These are phyloP conservation scores for Phalaenopsis aphrodite DNA, from an alignment of 106 monocot genomes.

Conservation along the genomic window DNA sequence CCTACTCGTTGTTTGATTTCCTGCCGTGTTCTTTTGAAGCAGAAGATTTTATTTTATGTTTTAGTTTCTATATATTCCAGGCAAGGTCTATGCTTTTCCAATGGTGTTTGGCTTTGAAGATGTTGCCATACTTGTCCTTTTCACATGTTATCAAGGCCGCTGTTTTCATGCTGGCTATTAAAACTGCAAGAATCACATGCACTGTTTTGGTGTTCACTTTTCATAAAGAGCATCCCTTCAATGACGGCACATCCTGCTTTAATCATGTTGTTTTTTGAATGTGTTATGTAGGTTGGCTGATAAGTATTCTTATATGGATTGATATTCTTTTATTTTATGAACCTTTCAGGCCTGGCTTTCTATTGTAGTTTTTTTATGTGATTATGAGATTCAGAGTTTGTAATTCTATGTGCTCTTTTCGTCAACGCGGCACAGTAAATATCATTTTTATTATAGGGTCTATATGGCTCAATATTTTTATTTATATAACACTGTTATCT, in stretches of 20 bases:
- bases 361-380: neutral
- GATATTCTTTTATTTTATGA: neutral
- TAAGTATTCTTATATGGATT: neutral
- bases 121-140: neutral
- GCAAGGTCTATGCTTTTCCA: neutral
- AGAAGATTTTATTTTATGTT: neutral
- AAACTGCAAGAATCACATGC: neutral
- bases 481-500: too few species aligned
- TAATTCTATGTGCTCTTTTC: neutral
- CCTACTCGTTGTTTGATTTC: constrained; percentile 11
- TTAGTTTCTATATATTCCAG: constrained; percentile 5
- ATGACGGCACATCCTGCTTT: neutral
- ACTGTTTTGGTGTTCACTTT: neutral
- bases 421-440: neutral
- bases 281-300: neutral
- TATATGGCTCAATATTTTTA: too few species aligned
- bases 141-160: neutral
- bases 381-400: neutral
- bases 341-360: neutral
- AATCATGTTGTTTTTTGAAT: neutral
- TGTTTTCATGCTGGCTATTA: neutral
- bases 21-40: neutral
- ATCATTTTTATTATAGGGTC: neutral
- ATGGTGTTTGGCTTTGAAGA: neutral
- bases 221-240: neutral